Evolutionary conservation across 2,329 filamentous ascomycete species (phyloP).

Genomic region (Aspergillus fijiensis): DNA sequence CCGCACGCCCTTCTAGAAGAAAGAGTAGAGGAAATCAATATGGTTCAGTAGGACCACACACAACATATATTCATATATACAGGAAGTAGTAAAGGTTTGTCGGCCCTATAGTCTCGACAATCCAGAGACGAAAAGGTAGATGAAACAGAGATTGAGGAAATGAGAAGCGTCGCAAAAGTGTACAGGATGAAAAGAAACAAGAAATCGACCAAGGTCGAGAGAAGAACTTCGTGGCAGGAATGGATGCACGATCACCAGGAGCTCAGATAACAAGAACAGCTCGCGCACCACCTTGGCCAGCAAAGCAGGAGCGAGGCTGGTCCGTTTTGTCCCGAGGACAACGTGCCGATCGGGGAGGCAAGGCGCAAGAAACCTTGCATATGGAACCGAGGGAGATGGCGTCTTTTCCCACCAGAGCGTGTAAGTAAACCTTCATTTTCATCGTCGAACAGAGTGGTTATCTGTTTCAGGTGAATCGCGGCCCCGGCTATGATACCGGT

Average conservation of each 20-base stretch:
- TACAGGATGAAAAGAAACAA: slow-evolving; percentile 11
- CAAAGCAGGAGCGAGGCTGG: slow-evolving; percentile 18
- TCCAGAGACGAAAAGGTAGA: not conserved
- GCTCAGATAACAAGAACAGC: slow-evolving; percentile 3
- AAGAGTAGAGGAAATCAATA: not conserved
- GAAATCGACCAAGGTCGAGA: not conserved
- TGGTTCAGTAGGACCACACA: not conserved
- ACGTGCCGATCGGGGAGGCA: slow-evolving; percentile 3
- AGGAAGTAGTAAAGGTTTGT: slow-evolving; percentile 9
- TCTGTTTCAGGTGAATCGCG: slow-evolving; percentile 2
- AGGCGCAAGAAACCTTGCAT: slow-evolving; percentile 6
- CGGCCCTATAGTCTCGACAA: not conserved
- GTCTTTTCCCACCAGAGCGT: slow-evolving; percentile 1
- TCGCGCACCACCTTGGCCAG: slow-evolving; percentile 19
- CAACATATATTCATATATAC: slow-evolving; percentile 19
- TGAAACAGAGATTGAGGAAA: slow-evolving; percentile 1
- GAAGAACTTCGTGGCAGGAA: not conserved
- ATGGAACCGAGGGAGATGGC: slow-evolving; percentile 2
- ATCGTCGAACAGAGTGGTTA: slow-evolving; percentile 11
- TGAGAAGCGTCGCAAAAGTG: not conserved
- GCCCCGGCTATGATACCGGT: slow-evolving; percentile 21
- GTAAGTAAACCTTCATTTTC: slow-evolving; percentile 11
- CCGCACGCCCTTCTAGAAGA: not conserved
- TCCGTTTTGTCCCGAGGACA: slow-evolving; percentile 8
- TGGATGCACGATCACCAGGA: slow-evolving; percentile 7